A percentile compares a stretch with the other conserved stretches of the same genome.
These are phyloP conservation scores for Fusarium dimerum DNA, from an alignment of 2,329 filamentous ascomycete species.

Conservation along the genomic window DNA sequence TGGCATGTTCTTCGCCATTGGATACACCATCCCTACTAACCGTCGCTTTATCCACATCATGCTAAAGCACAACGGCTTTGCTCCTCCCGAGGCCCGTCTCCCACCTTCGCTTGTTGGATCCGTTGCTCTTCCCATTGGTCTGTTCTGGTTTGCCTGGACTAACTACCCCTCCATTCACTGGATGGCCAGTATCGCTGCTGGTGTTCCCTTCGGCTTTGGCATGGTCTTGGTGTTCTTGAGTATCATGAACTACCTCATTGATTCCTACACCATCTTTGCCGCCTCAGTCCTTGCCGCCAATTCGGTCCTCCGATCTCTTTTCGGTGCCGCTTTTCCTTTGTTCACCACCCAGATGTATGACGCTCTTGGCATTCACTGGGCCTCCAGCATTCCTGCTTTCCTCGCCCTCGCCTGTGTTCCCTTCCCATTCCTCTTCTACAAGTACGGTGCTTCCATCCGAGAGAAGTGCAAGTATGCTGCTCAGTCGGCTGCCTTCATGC, in stretches of 20 bases:
- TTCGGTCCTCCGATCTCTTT: conserved; percentile 67
- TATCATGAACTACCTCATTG: conserved; percentile 65
- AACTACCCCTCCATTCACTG: conserved; percentile 56
- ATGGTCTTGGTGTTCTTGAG: conserved; percentile 64
- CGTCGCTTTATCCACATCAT: conserved; percentile 48
- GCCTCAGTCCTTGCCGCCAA: conserved; percentile 66
- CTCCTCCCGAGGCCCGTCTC: conserved; percentile 62
- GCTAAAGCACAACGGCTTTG: conserved; percentile 50
- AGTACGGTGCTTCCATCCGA: conserved; percentile 63
- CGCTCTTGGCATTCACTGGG: conserved; percentile 71
- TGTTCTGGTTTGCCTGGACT: conserved; percentile 68
- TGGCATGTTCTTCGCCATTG: conserved; percentile 57
- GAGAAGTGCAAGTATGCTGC: conserved; percentile 67
- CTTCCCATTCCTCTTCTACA: conserved; percentile 73
- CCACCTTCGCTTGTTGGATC: conserved; percentile 59
- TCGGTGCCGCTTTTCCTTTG: conserved; percentile 70
- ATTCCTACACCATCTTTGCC: conserved; percentile 71
- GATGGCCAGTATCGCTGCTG: conserved; percentile 46
- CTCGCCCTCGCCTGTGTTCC: conserved; percentile 69
- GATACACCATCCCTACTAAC: conserved; percentile 53
- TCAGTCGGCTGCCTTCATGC: conserved; percentile 61
- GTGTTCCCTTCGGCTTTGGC: conserved; percentile 53
- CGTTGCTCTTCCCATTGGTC: conserved; percentile 32
- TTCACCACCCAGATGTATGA: conserved; percentile 62
- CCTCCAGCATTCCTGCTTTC: conserved; percentile 69